Percentiles rank a stretch among this genome's conserved stretches.
Conservation (phyloP, 2,329 filamentous ascomycete genomes). For the Pestalotiopsis sp. region DNA sequence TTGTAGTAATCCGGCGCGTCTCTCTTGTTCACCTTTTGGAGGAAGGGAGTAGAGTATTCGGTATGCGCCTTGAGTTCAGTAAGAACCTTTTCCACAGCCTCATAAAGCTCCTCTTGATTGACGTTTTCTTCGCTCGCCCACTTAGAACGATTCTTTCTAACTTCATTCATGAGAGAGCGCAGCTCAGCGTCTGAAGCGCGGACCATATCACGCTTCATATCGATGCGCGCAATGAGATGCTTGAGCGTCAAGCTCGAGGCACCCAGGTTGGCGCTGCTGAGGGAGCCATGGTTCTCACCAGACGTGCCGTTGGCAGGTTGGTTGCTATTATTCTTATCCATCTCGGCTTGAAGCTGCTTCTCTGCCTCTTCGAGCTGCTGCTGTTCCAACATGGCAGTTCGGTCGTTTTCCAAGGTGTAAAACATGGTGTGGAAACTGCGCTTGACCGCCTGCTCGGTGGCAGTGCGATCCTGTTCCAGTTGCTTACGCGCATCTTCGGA, state of each 20-base stretch:
- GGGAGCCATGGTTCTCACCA: slow-evolving; percentile 76
- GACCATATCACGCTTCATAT: slow-evolving; percentile 88
- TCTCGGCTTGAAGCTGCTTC: slow-evolving; percentile 93
- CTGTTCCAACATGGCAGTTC: slow-evolving; percentile 96
- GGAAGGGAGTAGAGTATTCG: slow-evolving; percentile 94
- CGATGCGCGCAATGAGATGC: slow-evolving; percentile 93
- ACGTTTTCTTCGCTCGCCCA: slow-evolving; percentile 98
- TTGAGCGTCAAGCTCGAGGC: slow-evolving; percentile 95
- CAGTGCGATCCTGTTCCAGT: slow-evolving; percentile 87
- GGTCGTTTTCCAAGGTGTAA: slow-evolving; percentile 93
- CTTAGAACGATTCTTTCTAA: slow-evolving; percentile 96
- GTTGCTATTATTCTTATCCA: slow-evolving; percentile 67
- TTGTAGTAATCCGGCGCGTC: slow-evolving; percentile 94
- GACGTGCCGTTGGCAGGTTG: slow-evolving; percentile 52
- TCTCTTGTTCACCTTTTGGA: slow-evolving; percentile 93
- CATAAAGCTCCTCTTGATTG: slow-evolving; percentile 96
- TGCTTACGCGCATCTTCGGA: slow-evolving; percentile 91
- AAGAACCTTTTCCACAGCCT: slow-evolving; percentile 93
- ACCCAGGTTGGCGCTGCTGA: slow-evolving; percentile 92
- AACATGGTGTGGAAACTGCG: slow-evolving; percentile 91
- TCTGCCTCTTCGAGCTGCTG: slow-evolving; percentile 96
- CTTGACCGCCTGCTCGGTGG: slow-evolving; percentile 86
- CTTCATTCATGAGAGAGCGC: slow-evolving; percentile 91
- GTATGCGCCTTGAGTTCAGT: slow-evolving; percentile 97
- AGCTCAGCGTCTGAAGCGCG: slow-evolving; percentile 91